Evolutionary conservation across 768 basidiomycete genomes (phyloP), one percentile per base, ranked within the genome.

Genomic region (Lentinus brumalis): DNA sequence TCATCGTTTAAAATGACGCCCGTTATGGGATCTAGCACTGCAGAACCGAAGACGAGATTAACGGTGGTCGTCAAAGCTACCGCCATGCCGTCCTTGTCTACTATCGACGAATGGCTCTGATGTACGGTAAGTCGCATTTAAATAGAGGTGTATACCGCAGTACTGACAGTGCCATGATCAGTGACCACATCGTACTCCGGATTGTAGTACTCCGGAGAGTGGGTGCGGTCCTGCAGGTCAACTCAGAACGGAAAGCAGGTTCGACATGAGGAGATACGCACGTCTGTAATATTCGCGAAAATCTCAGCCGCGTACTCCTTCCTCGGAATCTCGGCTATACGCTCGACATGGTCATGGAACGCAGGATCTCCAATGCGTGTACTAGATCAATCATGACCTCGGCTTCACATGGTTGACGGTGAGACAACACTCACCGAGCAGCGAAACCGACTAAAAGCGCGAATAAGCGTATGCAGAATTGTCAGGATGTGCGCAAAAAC

Each of bases 1-100:
- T 96, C 92, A 68, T 98, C 86, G 68, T 98, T 98, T 44, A 98
- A 74, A 53, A 98, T 82, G 31, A 98, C 81, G 0, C 96, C 96
- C 0, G 95, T 97, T 53, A 86, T 82, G 0, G 90, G 83, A 73
- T 96, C 94, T 64, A 96, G 79, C 1, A 98, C 91, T 58, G 81
- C 83, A 2, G 92, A 95, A 15, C 96, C 96, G 73, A 96, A 98
- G 16, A 96, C 78, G 0, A 89, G 75, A 72, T 98, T 98, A 49
- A 98, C 88, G 0, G 96, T 96, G 4, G 91, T 88, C 1, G 96
- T 97, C 38, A 98, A 69, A 15, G 90, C 74, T 5, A 94, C 92
- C 0, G 89, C 94, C 83, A 96, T 94, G 18, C 94, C 94, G 68
- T 88, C 79, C 66, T 81, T 80, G 74, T 98, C 96, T 6, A 96